Evolutionary conservation across 2,329 filamentous ascomycete genomes (phyloP), one percentile per base, ranked within the genome.

Genomic region (Scleromitrula shiraiana): DNA sequence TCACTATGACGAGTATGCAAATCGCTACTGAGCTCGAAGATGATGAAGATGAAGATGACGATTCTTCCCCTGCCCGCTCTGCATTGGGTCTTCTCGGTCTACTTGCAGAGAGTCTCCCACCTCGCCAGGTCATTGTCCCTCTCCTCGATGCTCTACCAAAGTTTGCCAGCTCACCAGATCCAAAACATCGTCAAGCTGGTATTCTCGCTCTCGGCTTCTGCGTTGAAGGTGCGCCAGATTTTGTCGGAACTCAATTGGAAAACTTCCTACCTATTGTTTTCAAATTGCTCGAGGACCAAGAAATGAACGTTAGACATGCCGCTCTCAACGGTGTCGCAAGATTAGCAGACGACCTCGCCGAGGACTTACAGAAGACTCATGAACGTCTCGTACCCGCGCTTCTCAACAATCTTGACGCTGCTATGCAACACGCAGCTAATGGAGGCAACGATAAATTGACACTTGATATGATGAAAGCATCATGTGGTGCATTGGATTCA

Each of bases 151-250:
- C 87, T 45, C 84, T 97, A 57, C 83, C 88, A 30, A 78, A 79
- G 57, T 96, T 93, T 64, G 88, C 91, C 57, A 77, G 77, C 58
- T 83, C 80, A 63, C 69, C 76, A 51, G 78, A 94, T 62, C 77
- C 89, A 29, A 82, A 88, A 59, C 85, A 85, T 70, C 83, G 91
- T 51, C 86, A 91, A 68, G 90, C 91, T 46, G 90, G 87, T 68
- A 93, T 97, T 63, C 76, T 97, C 53, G 85, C 91, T 41, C 78
- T 98, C 5, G 91, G 91, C 51, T 94, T 91, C 73, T 91, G 88
- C 59, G 91, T 95, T 45, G 93, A 97, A 73, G 93, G 93, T 59
- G 91, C 93, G 24, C 93, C 93, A 14, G 93, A 98, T 67, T 98
- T 97, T 69, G 89, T 97, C 62, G 88, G 88, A 55, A 95, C 90